Conservation (phyloP, 2,329 filamentous ascomycete species). For the Fusarium sp. region DNA sequence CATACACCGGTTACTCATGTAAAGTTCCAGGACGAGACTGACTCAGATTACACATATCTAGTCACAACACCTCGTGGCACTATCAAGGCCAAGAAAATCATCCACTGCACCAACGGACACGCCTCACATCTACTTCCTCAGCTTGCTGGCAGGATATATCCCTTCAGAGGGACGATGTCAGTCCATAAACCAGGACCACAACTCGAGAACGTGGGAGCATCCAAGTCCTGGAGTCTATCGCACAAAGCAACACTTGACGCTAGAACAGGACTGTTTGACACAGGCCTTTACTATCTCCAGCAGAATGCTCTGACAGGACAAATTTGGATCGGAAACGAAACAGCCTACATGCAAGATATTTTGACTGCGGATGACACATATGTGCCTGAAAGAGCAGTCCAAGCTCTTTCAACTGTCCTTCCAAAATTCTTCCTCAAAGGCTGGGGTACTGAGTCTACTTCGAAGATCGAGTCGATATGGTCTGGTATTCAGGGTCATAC, state of each 20-base stretch:
- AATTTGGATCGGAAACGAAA: constrained; percentile 66
- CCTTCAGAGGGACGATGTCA: constrained; percentile 60
- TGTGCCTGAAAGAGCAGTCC: constrained; percentile 50
- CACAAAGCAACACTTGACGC: constrained; percentile 59
- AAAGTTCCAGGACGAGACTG: neutral
- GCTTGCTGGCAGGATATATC: constrained; percentile 57
- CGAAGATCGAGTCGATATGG: constrained; percentile 50
- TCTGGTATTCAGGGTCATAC: constrained; percentile 60
- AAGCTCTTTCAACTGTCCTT: constrained; percentile 53
- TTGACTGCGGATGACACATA: constrained; percentile 49
- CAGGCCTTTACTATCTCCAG: constrained; percentile 39
- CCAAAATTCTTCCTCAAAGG: constrained; percentile 54
- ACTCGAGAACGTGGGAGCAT: constrained; percentile 44
- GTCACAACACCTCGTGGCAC: constrained; percentile 59
- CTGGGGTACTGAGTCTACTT: constrained; percentile 35
- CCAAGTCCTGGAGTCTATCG: constrained; percentile 60
- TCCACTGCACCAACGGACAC: constrained; percentile 68
- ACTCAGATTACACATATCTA: constrained; percentile 48
- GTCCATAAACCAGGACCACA: constrained; percentile 55
- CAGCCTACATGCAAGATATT: constrained; percentile 55
- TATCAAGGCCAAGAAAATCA: constrained; percentile 59
- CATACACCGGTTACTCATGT: constrained; percentile 47
- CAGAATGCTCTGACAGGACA: constrained; percentile 52
- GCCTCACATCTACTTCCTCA: constrained; percentile 62
- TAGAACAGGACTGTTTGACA: constrained; percentile 55